These are phyloP conservation scores for Carpinus fangiana DNA, from an alignment of 306 rosid species.

Conservation along the genomic window DNA sequence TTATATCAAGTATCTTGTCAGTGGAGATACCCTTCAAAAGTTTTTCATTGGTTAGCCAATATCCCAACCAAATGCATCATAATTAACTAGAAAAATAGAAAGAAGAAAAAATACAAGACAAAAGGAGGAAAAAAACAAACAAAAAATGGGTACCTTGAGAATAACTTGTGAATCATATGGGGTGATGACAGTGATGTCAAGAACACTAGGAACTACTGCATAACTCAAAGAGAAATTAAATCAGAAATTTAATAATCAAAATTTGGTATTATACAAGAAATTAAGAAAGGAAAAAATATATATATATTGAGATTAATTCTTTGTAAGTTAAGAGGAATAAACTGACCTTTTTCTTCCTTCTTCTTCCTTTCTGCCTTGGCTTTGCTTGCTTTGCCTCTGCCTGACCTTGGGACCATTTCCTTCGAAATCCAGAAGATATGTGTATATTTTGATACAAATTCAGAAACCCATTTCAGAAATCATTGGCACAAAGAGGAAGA, in stretches of 20 bases:
- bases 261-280: background rate
- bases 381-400: slow-evolving; percentile 70
- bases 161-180: slow-evolving; percentile 68
- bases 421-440: background rate
- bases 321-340: slow-evolving; percentile 7
- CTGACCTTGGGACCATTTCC: slow-evolving; percentile 87
- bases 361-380: slow-evolving; percentile 88
- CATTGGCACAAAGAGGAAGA: background rate
- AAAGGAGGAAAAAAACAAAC: background rate
- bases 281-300: background rate
- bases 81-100: background rate
- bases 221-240: background rate
- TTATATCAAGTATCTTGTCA: slow-evolving; percentile 89
- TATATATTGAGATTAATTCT: background rate
- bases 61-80: background rate
- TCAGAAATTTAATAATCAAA: background rate
- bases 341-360: slow-evolving; percentile 87
- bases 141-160: slow-evolving; percentile 57
- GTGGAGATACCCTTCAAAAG: slow-evolving; percentile 85
- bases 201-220: slow-evolving; percentile 64
- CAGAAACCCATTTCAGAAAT: slow-evolving; percentile 18
- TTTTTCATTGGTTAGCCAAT: background rate
- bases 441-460: slow-evolving; percentile 6
- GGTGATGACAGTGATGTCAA: slow-evolving; percentile 70
- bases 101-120: background rate